Evolutionary conservation across 352 stramenopile species (phyloP).

Genomic region (Pythium periplocum): DNA sequence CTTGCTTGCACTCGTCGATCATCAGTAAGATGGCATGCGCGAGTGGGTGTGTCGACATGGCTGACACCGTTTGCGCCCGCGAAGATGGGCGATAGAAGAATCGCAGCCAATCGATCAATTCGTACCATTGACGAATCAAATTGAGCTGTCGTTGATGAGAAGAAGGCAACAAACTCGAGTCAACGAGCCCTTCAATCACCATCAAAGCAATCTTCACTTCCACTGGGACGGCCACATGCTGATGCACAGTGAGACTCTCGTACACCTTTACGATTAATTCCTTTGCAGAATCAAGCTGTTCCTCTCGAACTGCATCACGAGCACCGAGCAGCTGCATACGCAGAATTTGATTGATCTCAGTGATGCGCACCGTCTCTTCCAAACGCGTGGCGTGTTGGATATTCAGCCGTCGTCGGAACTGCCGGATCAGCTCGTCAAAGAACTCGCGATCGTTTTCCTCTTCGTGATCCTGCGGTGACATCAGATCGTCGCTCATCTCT

Average conservation of each 20-base stretch:
- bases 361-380: conserved; percentile 9
- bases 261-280: background rate
- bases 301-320: conserved; percentile 10
- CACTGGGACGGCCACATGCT: conserved; percentile 33
- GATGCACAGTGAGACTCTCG: too few species aligned
- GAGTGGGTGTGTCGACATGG: conserved; percentile 20
- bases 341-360: conserved; percentile 6
- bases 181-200: conserved; percentile 21
- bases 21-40: conserved; percentile 14
- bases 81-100: conserved; percentile 73
- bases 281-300: conserved; percentile 11
- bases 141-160: too few species aligned
- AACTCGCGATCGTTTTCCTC: conserved; percentile 15
- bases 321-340: conserved; percentile 4
- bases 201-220: conserved; percentile 54
- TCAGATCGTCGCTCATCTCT: conserved; percentile 8
- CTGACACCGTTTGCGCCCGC: conserved; percentile 12
- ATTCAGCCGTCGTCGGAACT: conserved; percentile 14
- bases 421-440: conserved; percentile 10
- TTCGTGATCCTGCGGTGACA: conserved; percentile 15
- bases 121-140: too few species aligned
- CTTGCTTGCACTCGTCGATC: conserved; percentile 1
- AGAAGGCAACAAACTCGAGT: too few species aligned
- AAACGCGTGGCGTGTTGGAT: conserved; percentile 11
- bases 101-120: conserved; percentile 32